Base-by-base conservation (phyloP, 129 eudicot genomes). In the Flaveria sonorensis region DNA sequence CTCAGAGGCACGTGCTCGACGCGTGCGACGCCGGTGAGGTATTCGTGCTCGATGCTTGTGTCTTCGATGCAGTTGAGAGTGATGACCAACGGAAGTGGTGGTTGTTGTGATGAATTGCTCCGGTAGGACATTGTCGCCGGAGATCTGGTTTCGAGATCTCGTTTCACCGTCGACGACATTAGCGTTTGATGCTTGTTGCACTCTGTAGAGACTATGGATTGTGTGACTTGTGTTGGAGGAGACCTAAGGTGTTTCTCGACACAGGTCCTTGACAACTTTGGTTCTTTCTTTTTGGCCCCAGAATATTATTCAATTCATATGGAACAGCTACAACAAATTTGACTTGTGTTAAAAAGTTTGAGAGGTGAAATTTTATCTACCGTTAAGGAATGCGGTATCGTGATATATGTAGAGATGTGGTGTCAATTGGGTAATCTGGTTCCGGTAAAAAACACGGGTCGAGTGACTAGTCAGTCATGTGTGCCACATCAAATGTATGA, bases 31-130 rank as follows among this genome's bases (percentile, higher is more conserved):
- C 88, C 88, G 83, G 90, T 50, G 59, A 94, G 86, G 82, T 88
- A 91, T 72, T 84, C 85, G 67, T 85, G 86, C 50, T 94, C 99
- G 36, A 94, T 84, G 10, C 70, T 66, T 10, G 82, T 52, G 82
- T 91, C 97, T 64, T 91, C 99, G 84, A 91, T 83, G 90, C 99
- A 94, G 81, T 94, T 94, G 64, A 94, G 99, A 15, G 99, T 87
- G 28, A 94, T 86, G 12, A 91, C 89, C 6, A 87, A 42, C 0
- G 98, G 98, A 11, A 87, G 82, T 4, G 80, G 6, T 5, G 81
- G 61, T 21, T 76, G 70, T 13, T 86, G 51, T 18, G 88, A 55
- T 32, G 86, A 42, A 74, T 45, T 80, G 82, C 60, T 81, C 26
- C 76, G 86, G 63, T 82, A 78, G 18, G 85, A 51, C 86, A 83